Evolutionary conservation across 2,329 filamentous ascomycete genomes (phyloP), one percentile per base, ranked within the genome.

Genomic region (Penicillium thymicola): DNA sequence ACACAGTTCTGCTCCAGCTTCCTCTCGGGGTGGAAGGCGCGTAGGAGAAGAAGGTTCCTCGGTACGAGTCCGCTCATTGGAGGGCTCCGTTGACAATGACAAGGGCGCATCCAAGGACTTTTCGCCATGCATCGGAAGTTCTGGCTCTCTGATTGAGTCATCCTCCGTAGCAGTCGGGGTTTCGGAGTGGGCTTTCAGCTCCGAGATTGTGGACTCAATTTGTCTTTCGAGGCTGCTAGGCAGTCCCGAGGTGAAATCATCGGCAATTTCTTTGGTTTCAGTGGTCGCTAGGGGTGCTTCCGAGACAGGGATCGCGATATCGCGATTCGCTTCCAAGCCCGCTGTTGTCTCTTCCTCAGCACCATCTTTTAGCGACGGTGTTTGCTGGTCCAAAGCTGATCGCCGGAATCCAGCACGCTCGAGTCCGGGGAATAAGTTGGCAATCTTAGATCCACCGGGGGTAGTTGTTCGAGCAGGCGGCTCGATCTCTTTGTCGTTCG

Each of bases 261-360:
- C 78, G 9, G 75, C 75, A 64, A 75, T 80, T 58, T 81, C 76
- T 59, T 76, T 70, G 47, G 65, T 51, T 54, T 69, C 65, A 38
- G 61, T 60, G 42, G 70, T 61, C 30, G 74, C 58, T 36, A 74
- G 65, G 40, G 76, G 74, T 49, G 79, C 76, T 63, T 80, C 78
- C 58, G 71, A 72, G 57, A 78, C 69, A 59, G 77, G 72, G 59
- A 78, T 71, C 60, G 72, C 78, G 60, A 75, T 78, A 57, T 80
- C 78, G 58, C 78, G 75, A 67, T 76, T 71, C 50, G 66, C 61
- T 65, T 64, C 59, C 54, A 58, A 58, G 41, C 64, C 67, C 60
- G 59, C 59, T 59, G 36, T 52, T 53, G 70, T 68, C 72, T 73
- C 68, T 73, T 76, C 69, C 70, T 75, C 67, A 68, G 70, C 70